A percentile compares a stretch with the other conserved stretches of the same genome.
These are phyloP conservation scores for Neonectria sp. DNA, from an alignment of 2,329 filamentous ascomycete species.

Conservation along the genomic window DNA sequence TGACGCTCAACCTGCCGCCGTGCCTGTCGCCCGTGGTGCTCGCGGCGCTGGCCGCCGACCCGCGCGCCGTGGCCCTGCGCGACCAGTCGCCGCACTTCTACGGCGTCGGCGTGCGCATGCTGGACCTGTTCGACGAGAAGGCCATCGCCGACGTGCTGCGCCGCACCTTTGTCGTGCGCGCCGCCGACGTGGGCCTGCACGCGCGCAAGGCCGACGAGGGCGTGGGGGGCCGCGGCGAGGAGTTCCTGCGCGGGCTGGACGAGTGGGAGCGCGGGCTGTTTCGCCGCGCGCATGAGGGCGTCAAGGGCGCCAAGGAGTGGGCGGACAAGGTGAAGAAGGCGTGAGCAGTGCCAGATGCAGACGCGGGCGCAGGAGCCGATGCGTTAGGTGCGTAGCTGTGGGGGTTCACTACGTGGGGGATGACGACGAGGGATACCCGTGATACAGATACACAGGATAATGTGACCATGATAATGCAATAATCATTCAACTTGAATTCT, in stretches of 20 bases:
- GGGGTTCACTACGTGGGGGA: constrained; percentile 3
- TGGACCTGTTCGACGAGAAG: constrained; percentile 90
- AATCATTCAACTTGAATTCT: constrained; percentile 1
- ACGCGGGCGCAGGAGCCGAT: background rate
- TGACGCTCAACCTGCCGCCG: constrained; percentile 85
- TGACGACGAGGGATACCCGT: constrained; percentile 38
- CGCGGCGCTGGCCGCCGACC: constrained; percentile 92
- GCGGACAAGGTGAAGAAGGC: constrained; percentile 69
- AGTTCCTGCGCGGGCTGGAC: constrained; percentile 90
- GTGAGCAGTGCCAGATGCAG: constrained; percentile 37
- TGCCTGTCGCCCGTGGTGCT: constrained; percentile 85
- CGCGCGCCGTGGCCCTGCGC: constrained; percentile 86
- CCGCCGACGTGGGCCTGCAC: constrained; percentile 88
- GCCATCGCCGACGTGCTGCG: constrained; percentile 82
- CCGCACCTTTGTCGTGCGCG: constrained; percentile 85
- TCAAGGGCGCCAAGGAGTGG: constrained; percentile 80
- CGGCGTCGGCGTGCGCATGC: constrained; percentile 84
- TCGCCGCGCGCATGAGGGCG: constrained; percentile 80
- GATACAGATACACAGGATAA: constrained; percentile 13
- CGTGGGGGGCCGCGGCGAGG: constrained; percentile 73
- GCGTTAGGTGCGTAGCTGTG: background rate
- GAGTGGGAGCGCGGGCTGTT: constrained; percentile 89
- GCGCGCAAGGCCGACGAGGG: constrained; percentile 85
- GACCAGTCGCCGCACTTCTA: constrained; percentile 92
- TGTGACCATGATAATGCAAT: constrained; percentile 22